A percentile compares a stretch with the other conserved stretches of the same genome.
phyloP scores from a whole-genome alignment of 345 rosid species.

The Syzygium aqueum region DNA sequence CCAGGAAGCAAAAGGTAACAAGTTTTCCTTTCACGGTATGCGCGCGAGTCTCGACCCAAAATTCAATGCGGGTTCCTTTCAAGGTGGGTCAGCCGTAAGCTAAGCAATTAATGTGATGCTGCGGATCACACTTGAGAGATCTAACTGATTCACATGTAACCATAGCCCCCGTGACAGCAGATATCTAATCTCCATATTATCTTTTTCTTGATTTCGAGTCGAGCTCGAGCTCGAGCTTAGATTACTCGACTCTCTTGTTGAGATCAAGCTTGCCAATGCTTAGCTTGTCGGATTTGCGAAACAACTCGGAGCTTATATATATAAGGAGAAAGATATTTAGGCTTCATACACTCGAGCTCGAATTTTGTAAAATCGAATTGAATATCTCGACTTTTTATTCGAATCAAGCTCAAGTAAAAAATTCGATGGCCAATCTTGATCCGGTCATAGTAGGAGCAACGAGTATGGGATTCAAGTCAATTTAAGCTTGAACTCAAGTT shows the following conservation, averaged over 20 bases:
- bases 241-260: background rate
- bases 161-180: too few relatives aligned
- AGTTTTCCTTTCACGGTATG: background rate
- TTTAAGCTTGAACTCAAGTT: background rate
- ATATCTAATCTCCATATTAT: too few relatives aligned
- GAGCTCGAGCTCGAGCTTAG: background rate
- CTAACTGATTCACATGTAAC: background rate
- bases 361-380: background rate
- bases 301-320: background rate
- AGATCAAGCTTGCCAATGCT: too few relatives aligned
- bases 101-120: background rate
- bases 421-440: background rate
- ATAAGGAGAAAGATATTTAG: accelerated
- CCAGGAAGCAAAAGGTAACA: background rate
- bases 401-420: background rate
- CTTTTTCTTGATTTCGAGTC: background rate
- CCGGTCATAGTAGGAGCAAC: background rate
- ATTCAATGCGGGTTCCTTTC: background rate
- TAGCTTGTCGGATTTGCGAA: background rate
- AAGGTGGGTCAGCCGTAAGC: background rate
- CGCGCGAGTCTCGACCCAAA: background rate
- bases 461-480: background rate
- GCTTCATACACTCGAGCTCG: background rate
- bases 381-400: background rate
- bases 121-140: background rate